Conservation (phyloP, 2,329 filamentous ascomycete genomes). For the Bipolaris oryzae region DNA sequence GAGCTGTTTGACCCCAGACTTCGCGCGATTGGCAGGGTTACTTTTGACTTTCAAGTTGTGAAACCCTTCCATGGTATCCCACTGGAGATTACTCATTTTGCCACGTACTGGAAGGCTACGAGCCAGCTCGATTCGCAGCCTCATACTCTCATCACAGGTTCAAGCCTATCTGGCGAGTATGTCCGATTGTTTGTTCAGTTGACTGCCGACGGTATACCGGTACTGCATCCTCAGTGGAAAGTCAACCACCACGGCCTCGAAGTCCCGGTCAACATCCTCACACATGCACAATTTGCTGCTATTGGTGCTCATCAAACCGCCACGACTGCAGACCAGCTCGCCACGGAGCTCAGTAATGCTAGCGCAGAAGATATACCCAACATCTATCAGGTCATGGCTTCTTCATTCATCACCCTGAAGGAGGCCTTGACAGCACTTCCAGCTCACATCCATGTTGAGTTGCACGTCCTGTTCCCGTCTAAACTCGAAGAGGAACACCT, state of each 20-base stretch:
- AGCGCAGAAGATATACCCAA: conserved; percentile 54
- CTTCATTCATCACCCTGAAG: conserved; percentile 77
- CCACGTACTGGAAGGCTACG: conserved; percentile 99
- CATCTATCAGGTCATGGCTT: conserved; percentile 73
- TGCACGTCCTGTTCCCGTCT: conserved; percentile 90
- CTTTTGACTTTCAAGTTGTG: conserved; percentile 93
- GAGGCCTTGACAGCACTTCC: conserved; percentile 79
- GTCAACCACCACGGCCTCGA: conserved; percentile 77
- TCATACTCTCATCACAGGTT: conserved; percentile 88
- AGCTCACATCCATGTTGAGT: conserved; percentile 80
- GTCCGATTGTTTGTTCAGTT: conserved; percentile 90
- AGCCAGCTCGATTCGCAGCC: conserved; percentile 87
- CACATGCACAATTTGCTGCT: conserved; percentile 71
- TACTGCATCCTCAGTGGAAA: conserved; percentile 86
- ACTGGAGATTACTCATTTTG: conserved; percentile 95
- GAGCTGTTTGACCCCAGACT: conserved; percentile 92
- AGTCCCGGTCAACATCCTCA: conserved; percentile 80
- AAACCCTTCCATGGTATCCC: conserved; percentile 93
- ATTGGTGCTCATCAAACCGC: conserved; percentile 48
- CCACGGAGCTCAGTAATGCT: conserved; percentile 32
- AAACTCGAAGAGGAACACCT: conserved; percentile 71
- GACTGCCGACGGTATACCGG: conserved; percentile 83
- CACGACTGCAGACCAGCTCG: conserved; percentile 28
- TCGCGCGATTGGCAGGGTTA: conserved; percentile 89
- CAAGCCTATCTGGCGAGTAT: conserved; percentile 94